Percentiles rank a stretch among this genome's conserved stretches.
Evolutionary conservation across 768 basidiomycete species (phyloP).

Genomic region (Guyanaporus albipodus): DNA sequence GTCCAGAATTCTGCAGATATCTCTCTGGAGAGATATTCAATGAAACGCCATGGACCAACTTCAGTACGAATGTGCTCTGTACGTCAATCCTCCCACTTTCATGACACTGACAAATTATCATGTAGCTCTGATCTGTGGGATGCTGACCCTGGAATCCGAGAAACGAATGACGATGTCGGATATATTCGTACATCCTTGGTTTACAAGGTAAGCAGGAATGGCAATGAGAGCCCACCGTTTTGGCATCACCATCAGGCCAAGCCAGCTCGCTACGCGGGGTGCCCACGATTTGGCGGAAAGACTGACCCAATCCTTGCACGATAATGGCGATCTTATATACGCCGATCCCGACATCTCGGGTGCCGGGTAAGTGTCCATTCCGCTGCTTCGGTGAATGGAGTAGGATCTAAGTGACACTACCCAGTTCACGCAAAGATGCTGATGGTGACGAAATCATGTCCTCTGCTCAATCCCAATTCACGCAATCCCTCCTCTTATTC

Average conservation of each 20-base stretch:
- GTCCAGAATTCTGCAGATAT: constrained; percentile 78
- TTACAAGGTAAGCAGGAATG: constrained; percentile 46
- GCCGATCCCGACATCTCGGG: constrained; percentile 52
- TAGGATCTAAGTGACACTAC: not conserved
- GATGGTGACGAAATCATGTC: constrained; percentile 64
- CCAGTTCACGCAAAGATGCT: constrained; percentile 34
- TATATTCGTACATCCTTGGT: constrained; percentile 68
- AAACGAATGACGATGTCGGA: constrained; percentile 62
- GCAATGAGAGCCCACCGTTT: not conserved
- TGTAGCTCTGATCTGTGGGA: constrained; percentile 68
- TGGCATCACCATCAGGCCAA: constrained; percentile 45
- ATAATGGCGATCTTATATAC: constrained; percentile 70
- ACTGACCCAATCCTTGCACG: constrained; percentile 63
- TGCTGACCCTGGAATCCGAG: constrained; percentile 68
- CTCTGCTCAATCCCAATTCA: constrained; percentile 68
- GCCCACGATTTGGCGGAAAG: constrained; percentile 57
- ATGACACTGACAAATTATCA: constrained; percentile 1
- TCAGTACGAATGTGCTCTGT: constrained; percentile 61
- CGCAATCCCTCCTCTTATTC: constrained; percentile 76
- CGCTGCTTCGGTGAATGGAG: not conserved
- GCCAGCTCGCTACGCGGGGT: constrained; percentile 58
- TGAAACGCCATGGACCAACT: constrained; percentile 75
- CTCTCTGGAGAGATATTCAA: constrained; percentile 67
- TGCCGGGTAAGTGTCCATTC: constrained; percentile 30
- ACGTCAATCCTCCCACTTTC: constrained; percentile 23